Evolutionary conservation across 1,284 basidiomycete genomes (phyloP).

Genomic region (Coniferiporia weirii): DNA sequence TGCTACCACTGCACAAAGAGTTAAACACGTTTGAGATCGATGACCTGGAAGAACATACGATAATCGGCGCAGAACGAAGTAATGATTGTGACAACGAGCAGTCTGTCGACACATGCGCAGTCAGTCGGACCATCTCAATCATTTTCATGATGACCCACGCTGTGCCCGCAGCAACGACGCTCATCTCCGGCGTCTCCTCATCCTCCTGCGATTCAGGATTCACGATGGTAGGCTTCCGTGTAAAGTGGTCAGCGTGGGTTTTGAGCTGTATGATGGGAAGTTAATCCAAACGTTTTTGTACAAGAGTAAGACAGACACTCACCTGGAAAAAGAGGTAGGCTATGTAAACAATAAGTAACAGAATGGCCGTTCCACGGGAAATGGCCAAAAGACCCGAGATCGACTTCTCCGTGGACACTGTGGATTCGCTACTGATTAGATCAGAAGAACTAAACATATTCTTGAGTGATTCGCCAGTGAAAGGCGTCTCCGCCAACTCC

Average conservation of each 20-base stretch:
- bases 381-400: conserved; percentile 64
- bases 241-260: conserved; percentile 45
- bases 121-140: neutral
- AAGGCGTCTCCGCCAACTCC: conserved; percentile 17
- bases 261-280: conserved; percentile 37
- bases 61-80: conserved; percentile 87
- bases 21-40: conserved; percentile 1
- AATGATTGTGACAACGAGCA: conserved; percentile 66
- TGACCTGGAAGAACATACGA: conserved; percentile 36
- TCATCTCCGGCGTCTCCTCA: conserved; percentile 63
- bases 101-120: conserved; percentile 29
- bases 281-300: neutral
- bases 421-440: conserved; percentile 19
- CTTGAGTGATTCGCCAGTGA: neutral
- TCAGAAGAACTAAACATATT: conserved; percentile 1
- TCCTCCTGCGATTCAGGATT: conserved; percentile 20
- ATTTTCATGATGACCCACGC: conserved; percentile 37
- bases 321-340: conserved; percentile 79
- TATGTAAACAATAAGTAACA: conserved; percentile 79
- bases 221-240: conserved; percentile 30
- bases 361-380: conserved; percentile 79
- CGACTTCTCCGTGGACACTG: conserved; percentile 31
- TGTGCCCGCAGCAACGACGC: conserved; percentile 53
- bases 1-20: conserved; percentile 58
- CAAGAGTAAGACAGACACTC: conserved; percentile 19